phyloP scores from a whole-genome alignment of 2,329 filamentous ascomycete genomes.

The Colletotrichum noveboracense region DNA sequence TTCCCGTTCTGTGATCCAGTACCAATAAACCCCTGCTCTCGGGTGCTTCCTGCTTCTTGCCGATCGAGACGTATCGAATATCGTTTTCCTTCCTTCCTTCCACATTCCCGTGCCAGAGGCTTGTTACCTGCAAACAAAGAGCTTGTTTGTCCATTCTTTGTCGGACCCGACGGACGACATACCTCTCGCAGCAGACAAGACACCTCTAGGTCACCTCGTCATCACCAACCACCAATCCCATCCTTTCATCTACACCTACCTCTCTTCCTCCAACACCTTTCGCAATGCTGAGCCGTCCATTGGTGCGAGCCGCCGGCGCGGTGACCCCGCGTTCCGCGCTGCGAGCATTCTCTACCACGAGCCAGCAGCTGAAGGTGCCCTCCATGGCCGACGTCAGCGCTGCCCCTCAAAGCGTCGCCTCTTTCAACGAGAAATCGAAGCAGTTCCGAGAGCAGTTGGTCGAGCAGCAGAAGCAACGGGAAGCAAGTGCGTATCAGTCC shows the following conservation, averaged over 20 bases:
- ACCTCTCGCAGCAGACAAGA: conserved; percentile 3
- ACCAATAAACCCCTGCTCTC: conserved; percentile 14
- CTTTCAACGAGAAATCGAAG: conserved; percentile 84
- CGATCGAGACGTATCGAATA: conserved; percentile 18
- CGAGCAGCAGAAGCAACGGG: conserved; percentile 78
- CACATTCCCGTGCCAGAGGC: conserved; percentile 10
- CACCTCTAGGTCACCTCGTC: conserved; percentile 11
- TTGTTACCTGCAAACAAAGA: conserved; percentile 21
- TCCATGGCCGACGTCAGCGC: conserved; percentile 82
- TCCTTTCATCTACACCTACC: neutral
- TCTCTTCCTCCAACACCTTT: conserved; percentile 31
- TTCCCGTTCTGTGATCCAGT: conserved; percentile 15
- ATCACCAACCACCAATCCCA: neutral
- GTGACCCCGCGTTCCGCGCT: conserved; percentile 51
- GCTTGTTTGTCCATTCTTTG: conserved; percentile 7
- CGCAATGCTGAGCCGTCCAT: conserved; percentile 56
- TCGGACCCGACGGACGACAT: neutral
- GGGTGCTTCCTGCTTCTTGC: conserved; percentile 19
- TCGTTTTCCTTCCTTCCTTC: conserved; percentile 8
- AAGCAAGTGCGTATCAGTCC: conserved; percentile 74
- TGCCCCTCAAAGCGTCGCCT: conserved; percentile 67
- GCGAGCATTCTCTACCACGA: conserved; percentile 64
- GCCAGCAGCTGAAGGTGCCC: conserved; percentile 60
- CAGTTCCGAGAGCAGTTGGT: conserved; percentile 84
- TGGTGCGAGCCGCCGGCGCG: conserved; percentile 51